Base-by-base conservation (phyloP, 306 rosid genomes). In the Arachis hypogaea region DNA sequence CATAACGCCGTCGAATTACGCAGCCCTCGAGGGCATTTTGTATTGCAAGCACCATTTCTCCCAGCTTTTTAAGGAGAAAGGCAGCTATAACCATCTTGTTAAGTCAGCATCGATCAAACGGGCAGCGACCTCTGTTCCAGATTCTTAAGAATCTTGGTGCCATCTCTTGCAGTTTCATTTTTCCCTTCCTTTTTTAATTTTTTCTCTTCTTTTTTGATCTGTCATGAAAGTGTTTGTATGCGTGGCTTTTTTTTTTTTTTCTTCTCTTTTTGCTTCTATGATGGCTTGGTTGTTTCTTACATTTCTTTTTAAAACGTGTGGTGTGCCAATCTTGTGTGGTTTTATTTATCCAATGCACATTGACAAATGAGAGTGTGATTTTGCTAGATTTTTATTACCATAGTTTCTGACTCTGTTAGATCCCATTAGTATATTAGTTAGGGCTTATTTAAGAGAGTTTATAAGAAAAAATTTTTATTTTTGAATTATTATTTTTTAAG, bases 41-140 rank as follows among this genome's bases (percentile, higher is more conserved):
- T 93, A 93, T 76, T 93, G 98, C 94, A 93, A 93, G 71, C 98
- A 91, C 82, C 98, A 93, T 80, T 93, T 93, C 82, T 81, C 98
- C 14, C 97, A 93, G 86, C 96, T 93, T 72, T 93, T 93, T 82
- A 93, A 91, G 87, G 97, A 93, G 86, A 93, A 93, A 68, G 93
- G 93, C 7, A 86, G 87, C 82, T 83, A 87, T 68, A 87, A 81
- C 69, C 96, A 87, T 80, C 93, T 88, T 49, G 79, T 84, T 69
- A 92, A 89, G 86, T 87, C 97, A 42, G 91, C 97, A 42, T 83
- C 96, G 49, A 46, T 89, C 47, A 92, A 86, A 77, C 83, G 92
- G 2, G 84, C 92, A 11, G 86, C 91, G 14, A 59, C 86, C 63
- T 55, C 93, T 3, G 84, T 86, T 82, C 97, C 90, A 22, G 89